Conservation (phyloP, 2,329 filamentous ascomycete species). For the Tolypocladium album region DNA sequence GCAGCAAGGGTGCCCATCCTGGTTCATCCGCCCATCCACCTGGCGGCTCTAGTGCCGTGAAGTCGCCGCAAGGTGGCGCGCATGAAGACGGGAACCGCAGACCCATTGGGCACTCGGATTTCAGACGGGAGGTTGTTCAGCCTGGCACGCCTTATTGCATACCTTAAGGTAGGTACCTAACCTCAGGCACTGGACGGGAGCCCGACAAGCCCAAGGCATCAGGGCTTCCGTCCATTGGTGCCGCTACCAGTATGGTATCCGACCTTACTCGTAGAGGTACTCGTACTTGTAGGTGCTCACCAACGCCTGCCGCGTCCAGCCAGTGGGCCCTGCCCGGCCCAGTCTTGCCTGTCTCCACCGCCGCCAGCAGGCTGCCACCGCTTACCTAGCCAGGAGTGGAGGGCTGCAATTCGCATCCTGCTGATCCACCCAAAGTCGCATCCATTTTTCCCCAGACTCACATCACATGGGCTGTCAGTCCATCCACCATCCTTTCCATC, state of each 20-base stretch:
- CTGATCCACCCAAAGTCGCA: constrained; percentile 17
- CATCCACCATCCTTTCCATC: constrained; percentile 11
- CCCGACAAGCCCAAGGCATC: neutral
- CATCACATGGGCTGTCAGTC: constrained; percentile 21
- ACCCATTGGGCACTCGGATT: neutral
- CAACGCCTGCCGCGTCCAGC: no score
- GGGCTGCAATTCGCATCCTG: constrained; percentile 2
- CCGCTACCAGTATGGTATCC: no score
- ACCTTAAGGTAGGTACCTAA: no score
- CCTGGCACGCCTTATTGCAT: neutral
- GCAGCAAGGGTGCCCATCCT: neutral
- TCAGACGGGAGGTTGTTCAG: neutral
- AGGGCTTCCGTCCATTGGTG: no score
- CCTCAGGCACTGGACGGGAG: neutral
- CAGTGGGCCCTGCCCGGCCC: no score
- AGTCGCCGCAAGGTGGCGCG: neutral
- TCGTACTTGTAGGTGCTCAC: neutral
- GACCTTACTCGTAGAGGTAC: no score
- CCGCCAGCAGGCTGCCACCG: neutral
- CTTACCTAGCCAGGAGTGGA: neutral
- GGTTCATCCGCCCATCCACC: neutral
- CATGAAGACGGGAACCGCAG: neutral
- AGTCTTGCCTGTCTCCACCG: neutral
- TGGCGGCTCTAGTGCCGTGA: neutral
- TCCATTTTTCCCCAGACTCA: constrained; percentile 5